Percentiles rank a stretch among this genome's conserved stretches.
These are phyloP conservation scores for Nemophila menziesii DNA, from an alignment of 257 asterid genomes.

Conservation along the genomic window DNA sequence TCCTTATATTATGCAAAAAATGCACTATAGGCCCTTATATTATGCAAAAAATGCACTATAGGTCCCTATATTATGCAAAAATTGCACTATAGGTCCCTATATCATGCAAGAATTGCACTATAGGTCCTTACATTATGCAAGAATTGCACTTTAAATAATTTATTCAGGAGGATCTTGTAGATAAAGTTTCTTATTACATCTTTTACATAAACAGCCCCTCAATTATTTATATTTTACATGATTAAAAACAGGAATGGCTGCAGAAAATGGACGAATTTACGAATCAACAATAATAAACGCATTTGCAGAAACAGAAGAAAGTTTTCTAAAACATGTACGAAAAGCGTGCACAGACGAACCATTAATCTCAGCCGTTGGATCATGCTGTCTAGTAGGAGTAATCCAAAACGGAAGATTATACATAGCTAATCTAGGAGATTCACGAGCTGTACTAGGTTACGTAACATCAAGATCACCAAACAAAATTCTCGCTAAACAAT, in stretches of 20 bases:
- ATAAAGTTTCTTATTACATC: no score
- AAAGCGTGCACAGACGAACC: slow-evolving; percentile 34
- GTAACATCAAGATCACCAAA: slow-evolving; percentile 29
- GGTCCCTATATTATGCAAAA: no score
- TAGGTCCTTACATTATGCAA: no score
- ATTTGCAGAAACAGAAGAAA: slow-evolving; percentile 53
- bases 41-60: no score
- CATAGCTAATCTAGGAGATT: slow-evolving; percentile 76
- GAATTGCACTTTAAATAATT: no score
- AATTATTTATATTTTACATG: background rate
- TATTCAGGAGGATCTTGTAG: no score
- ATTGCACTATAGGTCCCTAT: no score
- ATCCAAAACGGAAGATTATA: slow-evolving; percentile 48
- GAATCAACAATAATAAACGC: slow-evolving; percentile 46
- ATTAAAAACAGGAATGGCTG: slow-evolving; percentile 46
- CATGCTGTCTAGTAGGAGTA: slow-evolving; percentile 78
- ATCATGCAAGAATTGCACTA: no score
- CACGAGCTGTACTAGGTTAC: slow-evolving; percentile 72
- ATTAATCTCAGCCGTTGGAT: slow-evolving; percentile 44
- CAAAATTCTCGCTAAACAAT: slow-evolving; percentile 53
- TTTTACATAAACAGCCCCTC: no score
- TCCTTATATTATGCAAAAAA: no score
- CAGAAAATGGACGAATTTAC: slow-evolving; percentile 40
- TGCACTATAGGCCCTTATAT: no score
- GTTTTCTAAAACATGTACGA: slow-evolving; percentile 38